phyloP scores from a whole-genome alignment of 768 basidiomycete genomes.

The Psilocybe subaeruginosa region DNA sequence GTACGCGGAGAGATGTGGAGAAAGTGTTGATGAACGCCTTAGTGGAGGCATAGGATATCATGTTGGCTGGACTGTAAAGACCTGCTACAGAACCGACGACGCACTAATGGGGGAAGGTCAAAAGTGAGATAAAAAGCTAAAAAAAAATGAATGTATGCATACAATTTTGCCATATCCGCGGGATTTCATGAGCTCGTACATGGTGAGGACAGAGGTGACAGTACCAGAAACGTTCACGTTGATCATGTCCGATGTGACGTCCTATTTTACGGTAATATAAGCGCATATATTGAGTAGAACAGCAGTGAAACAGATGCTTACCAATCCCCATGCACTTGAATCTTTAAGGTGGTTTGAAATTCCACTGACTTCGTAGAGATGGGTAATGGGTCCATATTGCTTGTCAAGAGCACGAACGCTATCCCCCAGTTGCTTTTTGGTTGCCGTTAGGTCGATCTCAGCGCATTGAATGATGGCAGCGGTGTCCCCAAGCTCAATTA shows the following conservation, averaged over 20 bases:
- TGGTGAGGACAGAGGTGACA: constrained; percentile 25
- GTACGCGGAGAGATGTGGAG: constrained; percentile 28
- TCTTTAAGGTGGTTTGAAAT: constrained; percentile 28
- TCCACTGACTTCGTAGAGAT: constrained; percentile 32
- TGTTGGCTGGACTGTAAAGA: constrained; percentile 31
- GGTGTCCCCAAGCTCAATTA: constrained; percentile 24
- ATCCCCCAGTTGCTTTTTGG: constrained; percentile 22
- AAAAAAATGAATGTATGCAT: neutral
- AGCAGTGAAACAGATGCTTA: constrained; percentile 1
- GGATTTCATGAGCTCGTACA: constrained; percentile 33
- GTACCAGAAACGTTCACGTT: constrained; percentile 32
- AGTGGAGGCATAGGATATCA: constrained; percentile 33
- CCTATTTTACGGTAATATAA: constrained; percentile 13
- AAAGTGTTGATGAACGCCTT: constrained; percentile 36
- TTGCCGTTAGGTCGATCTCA: constrained; percentile 24
- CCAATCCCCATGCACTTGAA: constrained; percentile 22
- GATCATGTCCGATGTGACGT: constrained; percentile 29
- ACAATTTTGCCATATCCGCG: constrained; percentile 33
- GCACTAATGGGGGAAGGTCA: constrained; percentile 19
- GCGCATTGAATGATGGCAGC: constrained; percentile 24
- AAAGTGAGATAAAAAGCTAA: neutral
- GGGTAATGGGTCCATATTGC: constrained; percentile 32
- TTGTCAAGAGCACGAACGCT: constrained; percentile 24
- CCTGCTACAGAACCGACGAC: constrained; percentile 32
- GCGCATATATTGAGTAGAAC: neutral